These are phyloP conservation scores for Beauveria sp. DNA, from an alignment of 2,329 filamentous ascomycete genomes.

Conservation along the genomic window DNA sequence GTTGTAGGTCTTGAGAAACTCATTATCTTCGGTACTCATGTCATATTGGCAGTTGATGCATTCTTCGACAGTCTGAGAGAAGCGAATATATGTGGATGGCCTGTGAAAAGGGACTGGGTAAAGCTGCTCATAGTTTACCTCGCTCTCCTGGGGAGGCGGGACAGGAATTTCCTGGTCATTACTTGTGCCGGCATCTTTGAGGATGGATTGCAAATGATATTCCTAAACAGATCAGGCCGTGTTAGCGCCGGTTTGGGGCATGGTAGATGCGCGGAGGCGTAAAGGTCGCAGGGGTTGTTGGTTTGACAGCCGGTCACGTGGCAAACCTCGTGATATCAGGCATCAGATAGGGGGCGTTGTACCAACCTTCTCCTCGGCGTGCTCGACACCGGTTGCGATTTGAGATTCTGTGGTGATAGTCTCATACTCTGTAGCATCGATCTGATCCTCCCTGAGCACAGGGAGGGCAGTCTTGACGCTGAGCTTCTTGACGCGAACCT, in stretches of 20 bases:
- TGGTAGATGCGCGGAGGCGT: conserved; percentile 4
- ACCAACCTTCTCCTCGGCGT: conserved; percentile 94
- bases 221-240: conserved; percentile 49
- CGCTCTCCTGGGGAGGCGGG: conserved; percentile 55
- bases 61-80: conserved; percentile 96
- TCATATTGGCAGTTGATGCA: conserved; percentile 87
- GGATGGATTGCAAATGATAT: conserved; percentile 86
- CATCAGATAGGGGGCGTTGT: conserved; percentile 20
- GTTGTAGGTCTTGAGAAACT: conserved; percentile 79
- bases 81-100: conserved; percentile 90
- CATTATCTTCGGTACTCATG: conserved; percentile 86
- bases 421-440: conserved; percentile 82
- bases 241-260: conserved; percentile 5
- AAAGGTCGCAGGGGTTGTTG: conserved; percentile 15
- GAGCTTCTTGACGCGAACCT: conserved; percentile 82
- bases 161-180: conserved; percentile 58
- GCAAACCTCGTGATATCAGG: conserved; percentile 39
- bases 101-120: conserved; percentile 75
- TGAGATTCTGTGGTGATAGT: conserved; percentile 72
- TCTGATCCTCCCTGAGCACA: conserved; percentile 86
- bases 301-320: conserved; percentile 34
- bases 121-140: conserved; percentile 78
- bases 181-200: conserved; percentile 47
- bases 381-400: conserved; percentile 95
- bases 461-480: conserved; percentile 82